A percentile compares a stretch with the other conserved stretches of the same genome.
phyloP scores from a whole-genome alignment of 345 rosid genomes.

The Cardiospermum halicacabum region DNA sequence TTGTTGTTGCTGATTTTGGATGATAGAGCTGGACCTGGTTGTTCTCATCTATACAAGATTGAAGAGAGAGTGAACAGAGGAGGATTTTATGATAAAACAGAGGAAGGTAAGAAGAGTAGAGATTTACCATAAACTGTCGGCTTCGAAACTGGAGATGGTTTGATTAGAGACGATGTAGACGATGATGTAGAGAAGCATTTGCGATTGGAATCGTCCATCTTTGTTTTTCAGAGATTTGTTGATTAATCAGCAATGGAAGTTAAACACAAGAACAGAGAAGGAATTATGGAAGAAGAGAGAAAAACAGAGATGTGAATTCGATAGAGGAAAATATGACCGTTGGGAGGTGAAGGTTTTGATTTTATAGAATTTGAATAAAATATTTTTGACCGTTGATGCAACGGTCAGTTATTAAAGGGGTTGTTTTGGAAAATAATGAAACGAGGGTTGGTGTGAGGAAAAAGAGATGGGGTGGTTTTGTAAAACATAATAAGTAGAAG shows the following conservation, averaged over 20 bases:
- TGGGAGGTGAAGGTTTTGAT: not conserved
- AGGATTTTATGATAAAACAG: not conserved
- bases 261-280: not conserved
- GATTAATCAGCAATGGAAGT: not conserved
- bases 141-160: conserved; percentile 11
- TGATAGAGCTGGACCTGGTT: conserved; percentile 3
- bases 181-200: conserved; percentile 14
- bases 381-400: conserved; percentile 12
- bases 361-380: not conserved
- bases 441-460: no score
- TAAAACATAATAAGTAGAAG: no score
- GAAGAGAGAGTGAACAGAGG: not conserved
- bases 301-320: not conserved
- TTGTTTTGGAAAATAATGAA: not conserved
- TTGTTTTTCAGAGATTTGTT: not conserved
- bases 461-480: no score
- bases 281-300: not conserved
- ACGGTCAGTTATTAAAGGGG: conserved; percentile 5
- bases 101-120: not conserved
- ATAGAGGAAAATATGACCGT: not conserved
- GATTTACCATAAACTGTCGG: not conserved
- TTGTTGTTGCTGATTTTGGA: conserved; percentile 9
- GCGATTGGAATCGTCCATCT: conserved; percentile 20
- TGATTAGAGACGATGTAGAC: conserved; percentile 1
- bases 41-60: conserved; percentile 31